Evolutionary conservation across 495 filamentous ascomycete species (phyloP), one percentile per base, ranked within the genome.

Genomic region (Tuber calosporum): DNA sequence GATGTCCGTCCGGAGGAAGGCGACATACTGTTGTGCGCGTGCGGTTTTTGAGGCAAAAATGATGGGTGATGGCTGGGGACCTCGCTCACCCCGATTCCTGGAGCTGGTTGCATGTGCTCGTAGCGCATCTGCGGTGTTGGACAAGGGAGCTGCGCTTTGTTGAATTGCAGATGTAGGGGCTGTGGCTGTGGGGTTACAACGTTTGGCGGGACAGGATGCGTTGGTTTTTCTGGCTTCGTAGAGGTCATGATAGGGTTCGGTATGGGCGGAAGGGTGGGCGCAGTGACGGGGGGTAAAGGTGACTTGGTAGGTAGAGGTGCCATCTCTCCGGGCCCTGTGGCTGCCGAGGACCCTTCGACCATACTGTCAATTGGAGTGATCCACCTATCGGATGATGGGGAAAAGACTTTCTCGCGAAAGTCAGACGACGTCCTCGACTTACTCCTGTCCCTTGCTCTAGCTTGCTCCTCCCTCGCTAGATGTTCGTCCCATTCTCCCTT

Each of bases 401-500:
- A 71, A 45, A 62, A 71, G 26, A 34, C 26, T 62, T 30, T 34
- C 26, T 62, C 26, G 53, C 53, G 53, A 62, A 30, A 17, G 53
- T 62, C 53, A 62, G 34, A 34, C 53, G 75, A 68, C 77, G 81
- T 48, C 74, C 78, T 40, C 79, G 83, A 42, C 72, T 48, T 79
- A 71, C 77, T 69, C 76, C 74, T 74, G 71, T 79, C 53, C 80
- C 70, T 68, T 67, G 83, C 82, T 73, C 83, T 85, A 71, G 79
- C 58, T 30, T 70, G 15, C 42, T 73, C 79, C 75, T 84, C 80
- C 67, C 76, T 70, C 67, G 78, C 69, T 38, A 83, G 74, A 30
- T 80, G 70, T 53, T 84, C 76, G 68, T 89, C 87, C 83, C 82
- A 85, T 69, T 86, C 85, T 36, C 88, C 88, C 69, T 84, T 83